phyloP scores from a whole-genome alignment of 164 flowering plant species.

The Umbellularia californica region DNA sequence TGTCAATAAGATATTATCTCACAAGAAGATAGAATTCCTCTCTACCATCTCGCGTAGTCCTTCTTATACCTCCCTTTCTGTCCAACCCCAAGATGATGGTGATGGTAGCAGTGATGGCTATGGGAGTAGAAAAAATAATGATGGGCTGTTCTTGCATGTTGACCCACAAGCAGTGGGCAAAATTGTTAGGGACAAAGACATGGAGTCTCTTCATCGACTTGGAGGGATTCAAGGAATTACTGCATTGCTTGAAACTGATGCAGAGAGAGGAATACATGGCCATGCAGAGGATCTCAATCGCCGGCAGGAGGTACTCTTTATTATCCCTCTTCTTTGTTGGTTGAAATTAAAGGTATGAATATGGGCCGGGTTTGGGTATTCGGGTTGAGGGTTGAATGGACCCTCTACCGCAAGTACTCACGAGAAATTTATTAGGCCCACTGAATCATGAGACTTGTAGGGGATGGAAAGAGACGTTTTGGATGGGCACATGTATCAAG shows the following conservation, averaged over 20 bases:
- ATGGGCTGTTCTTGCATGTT: neutral
- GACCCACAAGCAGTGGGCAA: slow-evolving; percentile 21
- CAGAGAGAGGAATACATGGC: slow-evolving; percentile 38
- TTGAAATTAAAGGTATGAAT: too few relatives aligned
- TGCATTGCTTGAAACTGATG: slow-evolving; percentile 27
- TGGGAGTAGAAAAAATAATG: too few relatives aligned
- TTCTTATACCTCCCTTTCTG: slow-evolving; percentile 9
- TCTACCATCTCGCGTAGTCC: neutral
- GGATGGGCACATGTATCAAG: too few relatives aligned
- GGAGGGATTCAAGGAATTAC: slow-evolving; percentile 45
- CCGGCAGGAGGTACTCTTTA: slow-evolving; percentile 20
- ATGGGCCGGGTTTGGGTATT: too few relatives aligned
- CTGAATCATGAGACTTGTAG: too few relatives aligned
- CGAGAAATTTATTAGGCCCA: too few relatives aligned
- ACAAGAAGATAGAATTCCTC: neutral
- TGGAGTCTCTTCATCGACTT: slow-evolving; percentile 12
- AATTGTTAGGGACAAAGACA: slow-evolving; percentile 36
- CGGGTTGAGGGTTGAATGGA: too few relatives aligned
- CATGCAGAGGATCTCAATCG: slow-evolving; percentile 18
- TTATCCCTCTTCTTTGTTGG: too few relatives aligned
- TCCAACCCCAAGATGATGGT: neutral
- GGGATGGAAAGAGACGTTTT: too few relatives aligned
- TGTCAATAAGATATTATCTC: slow-evolving; percentile 16
- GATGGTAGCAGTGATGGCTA: neutral
- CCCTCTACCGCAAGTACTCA: too few relatives aligned